phyloP scores from a whole-genome alignment of 768 basidiomycete species.

The Hortiboletus flavorubellus region DNA sequence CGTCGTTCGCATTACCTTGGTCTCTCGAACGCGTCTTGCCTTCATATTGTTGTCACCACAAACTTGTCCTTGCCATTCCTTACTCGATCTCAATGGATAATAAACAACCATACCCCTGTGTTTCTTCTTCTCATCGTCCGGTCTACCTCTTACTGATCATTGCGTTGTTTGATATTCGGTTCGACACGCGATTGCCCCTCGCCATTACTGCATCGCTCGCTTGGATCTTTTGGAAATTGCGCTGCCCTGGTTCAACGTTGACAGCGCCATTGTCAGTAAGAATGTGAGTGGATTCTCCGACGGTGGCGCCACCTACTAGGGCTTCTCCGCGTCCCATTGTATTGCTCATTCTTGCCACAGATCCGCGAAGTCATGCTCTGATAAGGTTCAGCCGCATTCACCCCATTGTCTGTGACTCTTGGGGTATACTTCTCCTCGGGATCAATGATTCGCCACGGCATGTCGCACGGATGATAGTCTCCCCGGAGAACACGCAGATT shows the following conservation, averaged over 20 bases:
- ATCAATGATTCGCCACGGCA: slow-evolving; percentile 4
- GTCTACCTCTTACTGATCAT: slow-evolving; percentile 14
- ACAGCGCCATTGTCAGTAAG: slow-evolving; percentile 64
- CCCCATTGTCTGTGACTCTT: neutral
- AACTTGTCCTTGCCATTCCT: slow-evolving; percentile 17
- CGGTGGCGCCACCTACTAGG: neutral
- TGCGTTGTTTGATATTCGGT: slow-evolving; percentile 20
- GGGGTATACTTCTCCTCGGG: neutral
- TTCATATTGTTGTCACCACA: slow-evolving; percentile 17
- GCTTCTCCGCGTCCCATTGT: neutral
- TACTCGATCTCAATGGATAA: slow-evolving; percentile 17
- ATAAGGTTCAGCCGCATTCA: slow-evolving; percentile 9
- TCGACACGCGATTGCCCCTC: slow-evolving; percentile 28
- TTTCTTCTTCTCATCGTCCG: slow-evolving; percentile 6
- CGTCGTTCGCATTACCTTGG: slow-evolving; percentile 2
- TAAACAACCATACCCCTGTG: slow-evolving; percentile 12
- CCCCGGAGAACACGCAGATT: too few relatives aligned
- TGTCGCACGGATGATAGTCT: neutral
- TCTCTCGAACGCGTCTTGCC: slow-evolving; percentile 12
- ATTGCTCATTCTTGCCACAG: slow-evolving; percentile 24
- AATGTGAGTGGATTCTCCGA: slow-evolving; percentile 49
- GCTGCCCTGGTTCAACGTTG: slow-evolving; percentile 2
- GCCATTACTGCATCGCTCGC: slow-evolving; percentile 2
- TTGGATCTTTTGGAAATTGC: slow-evolving; percentile 10
- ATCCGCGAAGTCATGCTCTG: slow-evolving; percentile 53